Conservation (phyloP, 108 stramenopile genomes). For the Nitzschia inconspicua region DNA sequence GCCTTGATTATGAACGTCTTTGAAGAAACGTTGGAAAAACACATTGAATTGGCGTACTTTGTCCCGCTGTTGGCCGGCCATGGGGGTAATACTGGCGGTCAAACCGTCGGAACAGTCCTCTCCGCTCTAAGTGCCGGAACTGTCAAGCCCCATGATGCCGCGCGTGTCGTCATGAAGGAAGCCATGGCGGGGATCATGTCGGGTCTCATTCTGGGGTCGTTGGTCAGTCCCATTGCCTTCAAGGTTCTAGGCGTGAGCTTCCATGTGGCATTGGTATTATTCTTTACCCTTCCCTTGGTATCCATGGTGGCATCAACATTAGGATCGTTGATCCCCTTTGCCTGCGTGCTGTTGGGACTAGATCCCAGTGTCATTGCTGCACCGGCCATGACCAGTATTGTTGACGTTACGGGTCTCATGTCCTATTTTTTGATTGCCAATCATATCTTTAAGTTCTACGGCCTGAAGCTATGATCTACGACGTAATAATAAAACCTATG, state of each 20-base stretch:
- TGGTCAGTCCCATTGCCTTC: slow-evolving; percentile 70
- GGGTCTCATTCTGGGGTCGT: slow-evolving; percentile 57
- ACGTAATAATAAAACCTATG: too few species aligned
- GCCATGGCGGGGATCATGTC: slow-evolving; percentile 62
- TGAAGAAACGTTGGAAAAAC: slow-evolving; percentile 82
- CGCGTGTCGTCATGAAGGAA: slow-evolving; percentile 66
- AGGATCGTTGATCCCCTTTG: slow-evolving; percentile 77
- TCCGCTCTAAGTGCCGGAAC: slow-evolving; percentile 69
- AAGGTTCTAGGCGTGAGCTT: slow-evolving; percentile 74
- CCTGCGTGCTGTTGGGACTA: slow-evolving; percentile 63
- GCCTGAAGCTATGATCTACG: slow-evolving; percentile 57
- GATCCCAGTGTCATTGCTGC: slow-evolving; percentile 86
- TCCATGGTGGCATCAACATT: slow-evolving; percentile 79
- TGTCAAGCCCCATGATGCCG: slow-evolving; percentile 56
- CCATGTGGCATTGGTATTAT: slow-evolving; percentile 74
- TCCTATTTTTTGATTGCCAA: slow-evolving; percentile 86
- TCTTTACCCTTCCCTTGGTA: slow-evolving; percentile 69
- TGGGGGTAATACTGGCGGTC: slow-evolving; percentile 89
- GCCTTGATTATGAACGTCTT: slow-evolving; percentile 88
- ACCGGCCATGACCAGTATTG: slow-evolving; percentile 90
- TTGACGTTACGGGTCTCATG: slow-evolving; percentile 84
- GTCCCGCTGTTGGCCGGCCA: slow-evolving; percentile 88
- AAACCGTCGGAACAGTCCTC: slow-evolving; percentile 82
- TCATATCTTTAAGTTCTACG: slow-evolving; percentile 65
- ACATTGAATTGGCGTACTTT: slow-evolving; percentile 88